Evolutionary conservation across 495 filamentous ascomycete genomes (phyloP).

Genomic region (Mycothermus thermophilus): DNA sequence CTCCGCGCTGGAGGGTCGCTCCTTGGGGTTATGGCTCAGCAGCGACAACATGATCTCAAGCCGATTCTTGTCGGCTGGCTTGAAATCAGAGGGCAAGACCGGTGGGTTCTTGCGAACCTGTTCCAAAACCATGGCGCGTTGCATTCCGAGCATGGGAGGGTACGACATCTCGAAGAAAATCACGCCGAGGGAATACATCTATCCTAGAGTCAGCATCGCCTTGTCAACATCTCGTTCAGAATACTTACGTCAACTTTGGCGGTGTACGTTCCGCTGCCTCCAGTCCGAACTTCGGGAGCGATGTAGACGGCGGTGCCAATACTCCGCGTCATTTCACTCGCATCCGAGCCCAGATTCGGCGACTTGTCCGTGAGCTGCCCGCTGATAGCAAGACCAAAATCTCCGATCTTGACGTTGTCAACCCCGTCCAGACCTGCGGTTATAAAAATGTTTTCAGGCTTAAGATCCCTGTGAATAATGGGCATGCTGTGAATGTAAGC

Average conservation of each 20-base stretch:
- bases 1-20: slow-evolving; percentile 73
- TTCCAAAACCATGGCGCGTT: slow-evolving; percentile 63
- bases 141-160: slow-evolving; percentile 69
- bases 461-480: slow-evolving; percentile 94
- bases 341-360: slow-evolving; percentile 42
- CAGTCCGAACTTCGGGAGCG: slow-evolving; percentile 73
- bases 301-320: slow-evolving; percentile 93
- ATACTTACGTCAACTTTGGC: slow-evolving; percentile 77
- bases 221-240: background rate
- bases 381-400: slow-evolving; percentile 88
- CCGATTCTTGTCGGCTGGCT: slow-evolving; percentile 55
- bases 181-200: slow-evolving; percentile 94
- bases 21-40: slow-evolving; percentile 63
- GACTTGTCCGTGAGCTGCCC: slow-evolving; percentile 59
- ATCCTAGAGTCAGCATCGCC: background rate
- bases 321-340: slow-evolving; percentile 56
- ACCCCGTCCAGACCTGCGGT: slow-evolving; percentile 46
- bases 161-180: slow-evolving; percentile 99
- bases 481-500: slow-evolving; percentile 80
- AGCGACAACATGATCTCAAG: slow-evolving; percentile 66
- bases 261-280: slow-evolving; percentile 63
- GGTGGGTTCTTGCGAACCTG: slow-evolving; percentile 54
- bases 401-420: slow-evolving; percentile 85
- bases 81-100: slow-evolving; percentile 58
- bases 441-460: slow-evolving; percentile 96